A percentile compares a stretch with the other conserved stretches of the same genome.
These are phyloP conservation scores for Aaosphaeria arxii DNA, from an alignment of 2,329 filamentous ascomycete species.

Conservation along the genomic window DNA sequence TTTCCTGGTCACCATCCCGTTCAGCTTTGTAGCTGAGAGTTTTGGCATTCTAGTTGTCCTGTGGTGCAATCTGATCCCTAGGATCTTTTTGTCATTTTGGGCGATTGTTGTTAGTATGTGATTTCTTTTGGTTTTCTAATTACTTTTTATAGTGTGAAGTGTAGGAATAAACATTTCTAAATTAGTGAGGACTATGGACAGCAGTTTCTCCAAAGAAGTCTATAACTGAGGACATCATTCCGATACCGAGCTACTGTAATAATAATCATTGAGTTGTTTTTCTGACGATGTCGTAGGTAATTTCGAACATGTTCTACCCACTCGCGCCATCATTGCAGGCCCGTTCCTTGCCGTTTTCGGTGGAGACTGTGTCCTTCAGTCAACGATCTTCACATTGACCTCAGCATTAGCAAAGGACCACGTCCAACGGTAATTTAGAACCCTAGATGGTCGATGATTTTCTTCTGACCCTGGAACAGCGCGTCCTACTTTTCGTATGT, in stretches of 20 bases:
- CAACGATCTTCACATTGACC: constrained; percentile 32
- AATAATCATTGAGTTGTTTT: no score
- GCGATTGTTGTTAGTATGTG: constrained; percentile 28
- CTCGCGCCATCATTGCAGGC: constrained; percentile 26
- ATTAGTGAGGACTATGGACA: no score
- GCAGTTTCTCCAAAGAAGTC: no score
- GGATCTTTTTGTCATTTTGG: constrained; percentile 28
- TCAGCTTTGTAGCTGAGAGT: constrained; percentile 31
- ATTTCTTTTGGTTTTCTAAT: neutral
- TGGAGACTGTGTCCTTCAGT: constrained; percentile 36
- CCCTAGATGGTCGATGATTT: neutral
- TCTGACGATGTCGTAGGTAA: constrained; percentile 13
- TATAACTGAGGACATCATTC: no score
- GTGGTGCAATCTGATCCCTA: constrained; percentile 31
- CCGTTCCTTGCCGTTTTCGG: constrained; percentile 32
- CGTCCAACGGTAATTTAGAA: constrained; percentile 18
- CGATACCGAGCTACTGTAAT: no score
- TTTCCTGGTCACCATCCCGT: constrained; percentile 33
- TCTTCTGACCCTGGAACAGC: constrained; percentile 7
- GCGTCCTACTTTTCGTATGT: constrained; percentile 37
- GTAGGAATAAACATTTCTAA: no score
- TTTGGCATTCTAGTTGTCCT: constrained; percentile 26
- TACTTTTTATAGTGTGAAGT: no score
- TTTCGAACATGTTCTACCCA: constrained; percentile 21
- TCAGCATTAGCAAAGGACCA: constrained; percentile 29